Conservation (phyloP, 768 basidiomycete genomes). For the Rhodocollybia butyracea region DNA sequence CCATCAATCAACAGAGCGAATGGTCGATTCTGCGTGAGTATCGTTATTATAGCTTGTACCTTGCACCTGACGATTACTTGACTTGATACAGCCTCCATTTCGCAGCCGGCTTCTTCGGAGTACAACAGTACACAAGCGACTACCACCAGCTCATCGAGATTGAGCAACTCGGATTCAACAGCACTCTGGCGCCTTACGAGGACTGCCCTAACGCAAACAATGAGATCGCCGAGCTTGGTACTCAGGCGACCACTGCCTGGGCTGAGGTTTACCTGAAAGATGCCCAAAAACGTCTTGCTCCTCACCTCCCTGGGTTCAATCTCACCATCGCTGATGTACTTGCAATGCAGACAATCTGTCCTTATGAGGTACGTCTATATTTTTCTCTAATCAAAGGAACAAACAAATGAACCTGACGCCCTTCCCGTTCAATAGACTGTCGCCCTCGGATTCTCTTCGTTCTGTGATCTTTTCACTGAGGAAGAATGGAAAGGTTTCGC, state of each 20-base stretch:
- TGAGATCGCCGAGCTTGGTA: slow-evolving; percentile 40
- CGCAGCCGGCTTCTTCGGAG: slow-evolving; percentile 59
- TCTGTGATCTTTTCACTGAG: slow-evolving; percentile 76
- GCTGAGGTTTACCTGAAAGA: slow-evolving; percentile 53
- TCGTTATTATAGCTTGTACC: background rate
- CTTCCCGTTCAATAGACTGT: slow-evolving; percentile 51
- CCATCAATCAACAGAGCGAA: slow-evolving; percentile 33
- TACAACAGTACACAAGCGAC: slow-evolving; percentile 43
- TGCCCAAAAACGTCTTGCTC: slow-evolving; percentile 50
- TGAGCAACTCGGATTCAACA: slow-evolving; percentile 56
- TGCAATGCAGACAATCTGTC: slow-evolving; percentile 66
- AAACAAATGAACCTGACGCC: too few relatives aligned
- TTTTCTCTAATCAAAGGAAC: background rate
- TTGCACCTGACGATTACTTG: background rate
- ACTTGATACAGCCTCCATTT: slow-evolving; percentile 36
- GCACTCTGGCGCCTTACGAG: slow-evolving; percentile 68
- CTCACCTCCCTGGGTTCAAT: slow-evolving; percentile 45
- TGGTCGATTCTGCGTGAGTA: slow-evolving; percentile 46
- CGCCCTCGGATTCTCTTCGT: slow-evolving; percentile 71
- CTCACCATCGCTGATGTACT: slow-evolving; percentile 51
- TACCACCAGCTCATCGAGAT: slow-evolving; percentile 65
- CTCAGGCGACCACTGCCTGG: slow-evolving; percentile 51
- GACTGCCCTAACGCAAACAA: slow-evolving; percentile 57
- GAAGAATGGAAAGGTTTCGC: slow-evolving; percentile 80
- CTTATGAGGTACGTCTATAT: slow-evolving; percentile 55